These are phyloP conservation scores for Diaporthe sp. DNA, from an alignment of 2,329 filamentous ascomycete genomes.

Conservation along the genomic window DNA sequence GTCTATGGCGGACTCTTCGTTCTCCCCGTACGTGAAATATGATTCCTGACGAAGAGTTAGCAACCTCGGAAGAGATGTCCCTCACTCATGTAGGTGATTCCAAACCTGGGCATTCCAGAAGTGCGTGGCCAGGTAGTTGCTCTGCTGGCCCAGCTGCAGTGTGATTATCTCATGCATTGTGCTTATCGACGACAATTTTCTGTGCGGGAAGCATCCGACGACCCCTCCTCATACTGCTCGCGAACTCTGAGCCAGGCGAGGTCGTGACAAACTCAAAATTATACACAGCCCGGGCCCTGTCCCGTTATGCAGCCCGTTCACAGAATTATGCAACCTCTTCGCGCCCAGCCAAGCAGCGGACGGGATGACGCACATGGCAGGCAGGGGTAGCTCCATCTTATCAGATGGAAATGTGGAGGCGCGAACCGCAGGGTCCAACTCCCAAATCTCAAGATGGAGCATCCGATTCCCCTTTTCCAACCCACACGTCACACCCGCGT, in stretches of 20 bases:
- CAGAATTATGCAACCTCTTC: conserved; percentile 35
- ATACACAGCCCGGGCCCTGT: conserved; percentile 7
- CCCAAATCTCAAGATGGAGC: conserved; percentile 1
- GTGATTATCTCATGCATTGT: conserved; percentile 95
- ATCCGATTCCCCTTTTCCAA: neutral
- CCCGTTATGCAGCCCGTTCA: conserved; percentile 11
- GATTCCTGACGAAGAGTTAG: conserved; percentile 76
- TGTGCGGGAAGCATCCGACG: too few species aligned
- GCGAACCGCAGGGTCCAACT: conserved; percentile 10
- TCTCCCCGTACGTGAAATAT: conserved; percentile 89
- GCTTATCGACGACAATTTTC: neutral
- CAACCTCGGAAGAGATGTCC: neutral
- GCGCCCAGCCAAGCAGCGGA: conserved; percentile 17
- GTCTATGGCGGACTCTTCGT: conserved; percentile 77
- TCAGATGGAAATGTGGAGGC: conserved; percentile 30
- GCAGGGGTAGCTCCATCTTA: conserved; percentile 40
- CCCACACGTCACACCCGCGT: neutral
- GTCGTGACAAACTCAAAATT: conserved; percentile 30
- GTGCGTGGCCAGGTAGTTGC: conserved; percentile 94
- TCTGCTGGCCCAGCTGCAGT: conserved; percentile 90
- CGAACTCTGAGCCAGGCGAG: neutral
- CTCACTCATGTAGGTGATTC: neutral
- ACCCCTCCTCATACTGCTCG: neutral
- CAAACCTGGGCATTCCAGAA: conserved; percentile 95
- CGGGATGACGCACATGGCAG: conserved; percentile 35